Evolutionary conservation across 768 basidiomycete genomes (phyloP).

Genomic region (Mrakia gelida): DNA sequence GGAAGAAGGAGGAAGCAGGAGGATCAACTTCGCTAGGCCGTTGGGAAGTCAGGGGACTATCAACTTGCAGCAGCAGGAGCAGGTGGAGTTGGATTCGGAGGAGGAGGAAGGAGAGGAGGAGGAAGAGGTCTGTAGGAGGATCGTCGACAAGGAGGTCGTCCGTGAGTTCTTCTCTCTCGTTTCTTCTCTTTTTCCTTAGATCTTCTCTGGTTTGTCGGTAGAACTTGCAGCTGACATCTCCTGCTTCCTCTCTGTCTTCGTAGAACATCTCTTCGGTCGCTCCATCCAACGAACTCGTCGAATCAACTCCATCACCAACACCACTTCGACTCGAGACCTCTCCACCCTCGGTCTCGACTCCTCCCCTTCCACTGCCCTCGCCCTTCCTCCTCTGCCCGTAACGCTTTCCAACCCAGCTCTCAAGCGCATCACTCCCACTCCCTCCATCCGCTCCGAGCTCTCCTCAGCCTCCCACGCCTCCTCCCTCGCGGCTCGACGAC

Average conservation of each 20-base stretch:
- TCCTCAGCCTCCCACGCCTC: neutral
- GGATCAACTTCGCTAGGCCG: neutral
- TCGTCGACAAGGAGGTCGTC: neutral
- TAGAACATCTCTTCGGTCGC: constrained; percentile 18
- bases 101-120: neutral
- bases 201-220: neutral
- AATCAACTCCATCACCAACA: neutral
- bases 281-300: constrained; percentile 13
- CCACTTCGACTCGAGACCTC: neutral
- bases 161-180: constrained; percentile 6
- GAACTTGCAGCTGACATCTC: neutral
- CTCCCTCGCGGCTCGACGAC: neutral
- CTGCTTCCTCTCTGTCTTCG: neutral
- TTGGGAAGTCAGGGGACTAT: too few relatives aligned
- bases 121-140: neutral
- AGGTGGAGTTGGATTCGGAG: neutral
- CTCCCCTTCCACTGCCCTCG: neutral
- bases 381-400: neutral
- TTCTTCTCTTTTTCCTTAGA: neutral
- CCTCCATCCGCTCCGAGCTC: neutral
- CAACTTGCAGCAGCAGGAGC: neutral
- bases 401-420: neutral
- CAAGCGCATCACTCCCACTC: constrained; percentile 1
- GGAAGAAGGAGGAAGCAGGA: neutral
- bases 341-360: neutral